Conservation (phyloP, 768 basidiomycete species). For the Kondoa malvinella region DNA sequence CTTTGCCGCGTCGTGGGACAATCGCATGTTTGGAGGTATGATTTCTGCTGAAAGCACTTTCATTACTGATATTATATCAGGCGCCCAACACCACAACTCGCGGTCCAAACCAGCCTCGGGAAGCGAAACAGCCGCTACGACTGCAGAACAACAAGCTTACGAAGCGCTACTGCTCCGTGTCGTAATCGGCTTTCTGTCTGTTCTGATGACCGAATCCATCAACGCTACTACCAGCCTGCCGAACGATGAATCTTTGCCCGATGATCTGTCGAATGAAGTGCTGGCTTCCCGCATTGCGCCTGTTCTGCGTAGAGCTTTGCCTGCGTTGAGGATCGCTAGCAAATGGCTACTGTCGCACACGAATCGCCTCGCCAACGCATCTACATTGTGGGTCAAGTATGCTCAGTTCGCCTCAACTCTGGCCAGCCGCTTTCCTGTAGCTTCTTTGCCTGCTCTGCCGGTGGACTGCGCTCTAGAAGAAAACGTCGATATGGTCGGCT, state of each 20-base stretch:
- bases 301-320: constrained; percentile 63
- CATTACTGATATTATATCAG: no score
- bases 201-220: not conserved
- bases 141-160: not conserved
- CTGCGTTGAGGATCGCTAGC: constrained; percentile 65
- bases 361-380: constrained; percentile 40
- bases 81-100: not conserved
- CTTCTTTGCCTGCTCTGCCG: constrained; percentile 43
- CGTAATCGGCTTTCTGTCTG: not conserved
- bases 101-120: not conserved
- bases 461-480: constrained; percentile 54
- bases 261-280: constrained; percentile 29
- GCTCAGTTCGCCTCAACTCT: constrained; percentile 49
- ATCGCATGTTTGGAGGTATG: constrained; percentile 41
- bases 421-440: constrained; percentile 49
- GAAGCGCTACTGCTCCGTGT: not conserved
- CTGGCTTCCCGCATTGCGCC: constrained; percentile 72
- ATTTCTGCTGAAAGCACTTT: not conserved
- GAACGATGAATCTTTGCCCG: not conserved
- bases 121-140: not conserved
- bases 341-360: constrained; percentile 75
- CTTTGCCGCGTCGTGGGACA: constrained; percentile 69
- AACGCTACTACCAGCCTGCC: not conserved
- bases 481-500: constrained; percentile 74
- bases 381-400: constrained; percentile 58